Conservation (phyloP, 2,329 filamentous ascomycete species). For the Tolypocladium ovalisporum region DNA sequence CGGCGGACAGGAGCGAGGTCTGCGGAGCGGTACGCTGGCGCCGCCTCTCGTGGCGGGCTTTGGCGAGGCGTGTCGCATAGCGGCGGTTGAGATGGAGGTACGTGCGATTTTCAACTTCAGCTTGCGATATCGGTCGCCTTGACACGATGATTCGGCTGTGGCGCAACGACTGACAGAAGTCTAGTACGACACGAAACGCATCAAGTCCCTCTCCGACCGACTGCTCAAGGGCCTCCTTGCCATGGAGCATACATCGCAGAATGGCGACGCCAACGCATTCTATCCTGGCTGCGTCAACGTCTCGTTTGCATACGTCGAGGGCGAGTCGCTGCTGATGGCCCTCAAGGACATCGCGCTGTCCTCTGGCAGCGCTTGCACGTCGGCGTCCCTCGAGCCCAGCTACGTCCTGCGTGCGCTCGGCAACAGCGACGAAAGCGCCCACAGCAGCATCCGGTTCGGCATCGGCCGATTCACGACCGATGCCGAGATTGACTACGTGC, state of each 20-base stretch:
- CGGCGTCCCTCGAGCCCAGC: constrained; percentile 88
- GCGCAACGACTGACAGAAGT: constrained; percentile 10
- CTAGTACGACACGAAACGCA: constrained; percentile 88
- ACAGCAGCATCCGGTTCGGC: constrained; percentile 95
- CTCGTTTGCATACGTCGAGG: constrained; percentile 96
- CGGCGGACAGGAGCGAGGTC: constrained; percentile 88
- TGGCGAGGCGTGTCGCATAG: constrained; percentile 89
- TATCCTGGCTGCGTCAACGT: constrained; percentile 98
- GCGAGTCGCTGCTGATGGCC: constrained; percentile 95
- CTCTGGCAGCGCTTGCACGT: constrained; percentile 94
- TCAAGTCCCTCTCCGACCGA: constrained; percentile 72
- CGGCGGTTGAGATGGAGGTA: constrained; percentile 83
- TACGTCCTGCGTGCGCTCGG: constrained; percentile 92
- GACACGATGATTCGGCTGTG: background rate
- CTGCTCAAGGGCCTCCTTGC: constrained; percentile 72
- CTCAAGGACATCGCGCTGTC: constrained; percentile 96
- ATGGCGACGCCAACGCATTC: constrained; percentile 72
- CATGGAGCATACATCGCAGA: constrained; percentile 86
- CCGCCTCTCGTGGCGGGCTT: constrained; percentile 85
- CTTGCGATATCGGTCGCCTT: constrained; percentile 3
- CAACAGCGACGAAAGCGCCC: constrained; percentile 93
- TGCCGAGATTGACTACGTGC: constrained; percentile 89
- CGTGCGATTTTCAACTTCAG: constrained; percentile 48
- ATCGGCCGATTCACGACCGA: constrained; percentile 97
- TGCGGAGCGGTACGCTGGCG: constrained; percentile 88